Conservation (phyloP, 371 early-diverging fungal species). For the Enterocytospora artemiae region DNA sequence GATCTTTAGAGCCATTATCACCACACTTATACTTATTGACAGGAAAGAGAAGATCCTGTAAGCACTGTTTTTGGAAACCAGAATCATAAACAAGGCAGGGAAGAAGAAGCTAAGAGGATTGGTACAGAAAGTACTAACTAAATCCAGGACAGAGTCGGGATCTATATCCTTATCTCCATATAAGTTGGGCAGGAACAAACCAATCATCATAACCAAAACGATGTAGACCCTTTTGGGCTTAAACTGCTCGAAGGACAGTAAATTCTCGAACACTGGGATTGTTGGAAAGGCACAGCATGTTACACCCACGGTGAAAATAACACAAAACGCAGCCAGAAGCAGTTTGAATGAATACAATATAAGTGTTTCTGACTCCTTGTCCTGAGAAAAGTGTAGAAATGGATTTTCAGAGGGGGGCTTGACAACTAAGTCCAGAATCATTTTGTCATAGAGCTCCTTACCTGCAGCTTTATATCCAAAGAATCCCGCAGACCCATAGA, state of each 20-base stretch:
- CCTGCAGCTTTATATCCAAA: constrained; percentile 39
- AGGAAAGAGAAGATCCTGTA: too few species aligned
- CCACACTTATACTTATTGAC: too few species aligned
- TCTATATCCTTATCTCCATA: too few species aligned
- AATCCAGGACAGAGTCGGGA: neutral
- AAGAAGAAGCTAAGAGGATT: neutral
- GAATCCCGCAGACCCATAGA: constrained; percentile 43
- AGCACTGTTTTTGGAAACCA: too few species aligned
- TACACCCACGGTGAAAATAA: neutral
- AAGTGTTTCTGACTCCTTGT: neutral
- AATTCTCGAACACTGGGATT: neutral
- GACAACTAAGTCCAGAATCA: constrained; percentile 14
- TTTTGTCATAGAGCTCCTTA: neutral
- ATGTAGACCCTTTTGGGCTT: neutral
- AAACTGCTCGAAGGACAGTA: neutral
- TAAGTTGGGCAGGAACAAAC: too few species aligned
- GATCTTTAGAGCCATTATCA: too few species aligned
- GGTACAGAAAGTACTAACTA: neutral
- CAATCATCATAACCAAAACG: neutral
- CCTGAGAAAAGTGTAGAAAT: neutral
- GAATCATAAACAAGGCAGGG: neutral
- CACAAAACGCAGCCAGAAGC: neutral
- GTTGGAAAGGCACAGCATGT: neutral
- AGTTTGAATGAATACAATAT: too few species aligned
- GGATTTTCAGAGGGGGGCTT: neutral